Evolutionary conservation across 306 rosid genomes (phyloP), one percentile per base, ranked within the genome.

Genomic region (Hylodesmum podocarpum): DNA sequence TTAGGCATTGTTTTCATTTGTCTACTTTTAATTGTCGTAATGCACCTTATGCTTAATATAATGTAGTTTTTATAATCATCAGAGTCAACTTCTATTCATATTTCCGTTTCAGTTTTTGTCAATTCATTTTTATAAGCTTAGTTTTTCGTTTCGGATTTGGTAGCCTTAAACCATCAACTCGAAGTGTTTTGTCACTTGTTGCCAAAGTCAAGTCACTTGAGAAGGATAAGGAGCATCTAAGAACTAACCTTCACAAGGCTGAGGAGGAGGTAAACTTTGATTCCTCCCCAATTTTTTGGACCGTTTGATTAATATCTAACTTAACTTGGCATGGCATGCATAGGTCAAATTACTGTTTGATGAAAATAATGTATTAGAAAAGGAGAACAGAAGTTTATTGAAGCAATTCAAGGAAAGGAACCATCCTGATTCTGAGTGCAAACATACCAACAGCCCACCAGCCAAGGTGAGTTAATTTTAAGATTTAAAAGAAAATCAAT

Each of bases 201-300:
- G 89, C 93, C 27, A 84, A 87, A 70, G 74, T 84, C 73, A 92
- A 87, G 83, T 72, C 85, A 14, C 93, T 89, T 50, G 88, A 89
- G 85, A 90, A 87, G 40, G 98, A 88, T 70, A 92, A 91, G 84
- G 96, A 96, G 67, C 89, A 89, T 70, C 81, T 92, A 47, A 87
- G 80, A 83, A 81, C 77, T 61, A 96, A 96, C 87, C 99, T 96
- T 77, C 62, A 57, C 80, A 91, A 80, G 73, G 99, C 99, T 36
- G 98, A 96, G 85, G 98, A 88, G 66, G 98, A 96, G 97, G 99
- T 96, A 77, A 68, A 77, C 57, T 73, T 67, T 44, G 18, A 46
- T 68, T 36, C 40, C 27, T 68, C 25, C 50, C 43, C 9, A 24
- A 3, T 12, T 14, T 61, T 13, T 54, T 14, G 47, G 58, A 44